These are phyloP conservation scores for Botrytis tulipae DNA, from an alignment of 2,329 filamentous ascomycete genomes.

Conservation along the genomic window DNA sequence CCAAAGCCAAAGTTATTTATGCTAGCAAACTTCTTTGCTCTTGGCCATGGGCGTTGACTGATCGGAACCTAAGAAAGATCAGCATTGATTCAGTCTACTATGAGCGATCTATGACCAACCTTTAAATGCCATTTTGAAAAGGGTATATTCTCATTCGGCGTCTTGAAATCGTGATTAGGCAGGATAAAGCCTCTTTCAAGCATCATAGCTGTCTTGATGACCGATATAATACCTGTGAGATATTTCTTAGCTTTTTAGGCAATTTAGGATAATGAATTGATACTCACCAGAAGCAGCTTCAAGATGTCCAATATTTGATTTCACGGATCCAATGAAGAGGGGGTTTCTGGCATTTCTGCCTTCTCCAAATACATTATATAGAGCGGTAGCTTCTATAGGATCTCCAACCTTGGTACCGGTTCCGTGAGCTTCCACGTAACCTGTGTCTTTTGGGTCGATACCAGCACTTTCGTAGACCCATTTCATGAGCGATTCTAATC, in stretches of 20 bases:
- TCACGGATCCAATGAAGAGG: constrained; percentile 30
- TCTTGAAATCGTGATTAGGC: constrained; percentile 32
- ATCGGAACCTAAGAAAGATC: constrained; percentile 33
- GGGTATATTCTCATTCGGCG: constrained; percentile 42
- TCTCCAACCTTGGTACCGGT: constrained; percentile 26
- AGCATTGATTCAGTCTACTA: constrained; percentile 9
- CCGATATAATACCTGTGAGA: constrained; percentile 41
- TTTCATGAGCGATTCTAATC: constrained; percentile 33
- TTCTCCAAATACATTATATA: constrained; percentile 34
- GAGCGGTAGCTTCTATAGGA: constrained; percentile 27
- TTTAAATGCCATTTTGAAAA: constrained; percentile 42
- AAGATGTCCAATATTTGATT: constrained; percentile 45
- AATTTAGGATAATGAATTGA: background rate
- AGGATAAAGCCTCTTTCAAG: constrained; percentile 31
- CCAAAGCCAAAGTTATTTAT: constrained; percentile 32
- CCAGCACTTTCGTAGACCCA: constrained; percentile 26
- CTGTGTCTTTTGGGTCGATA: constrained; percentile 21
- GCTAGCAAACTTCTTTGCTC: constrained; percentile 48
- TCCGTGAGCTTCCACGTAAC: constrained; percentile 28
- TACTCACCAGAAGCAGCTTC: constrained; percentile 39
- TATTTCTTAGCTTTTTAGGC: background rate
- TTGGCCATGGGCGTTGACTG: constrained; percentile 34
- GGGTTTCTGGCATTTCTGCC: constrained; percentile 28
- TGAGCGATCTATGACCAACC: constrained; percentile 27
- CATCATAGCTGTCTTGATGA: constrained; percentile 47